Conservation (phyloP, 2,329 filamentous ascomycete species). For the Coleophoma crateriformis region DNA sequence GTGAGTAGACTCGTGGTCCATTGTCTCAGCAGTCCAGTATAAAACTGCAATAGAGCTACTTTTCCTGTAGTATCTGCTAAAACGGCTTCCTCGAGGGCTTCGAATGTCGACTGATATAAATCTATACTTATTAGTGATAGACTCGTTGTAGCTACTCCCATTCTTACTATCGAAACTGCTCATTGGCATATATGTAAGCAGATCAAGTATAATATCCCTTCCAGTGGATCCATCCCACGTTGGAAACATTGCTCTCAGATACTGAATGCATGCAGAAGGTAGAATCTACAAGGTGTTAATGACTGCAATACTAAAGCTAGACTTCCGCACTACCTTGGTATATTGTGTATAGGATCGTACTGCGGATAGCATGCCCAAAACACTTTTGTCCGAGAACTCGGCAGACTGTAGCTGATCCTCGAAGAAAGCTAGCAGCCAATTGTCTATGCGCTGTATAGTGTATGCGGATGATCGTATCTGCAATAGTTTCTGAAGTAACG, state of each 20-base stretch:
- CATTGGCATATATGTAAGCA: constrained; percentile 51
- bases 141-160: too few relatives aligned
- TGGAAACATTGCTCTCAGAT: constrained; percentile 45
- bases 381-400: constrained; percentile 39
- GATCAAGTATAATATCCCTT: constrained; percentile 47
- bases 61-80: constrained; percentile 42
- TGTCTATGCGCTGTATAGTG: constrained; percentile 45
- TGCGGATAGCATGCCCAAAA: constrained; percentile 49
- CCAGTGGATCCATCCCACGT: constrained; percentile 58
- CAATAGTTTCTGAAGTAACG: constrained; percentile 72
- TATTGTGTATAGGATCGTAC: constrained; percentile 49
- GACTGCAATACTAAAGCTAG: constrained; percentile 5
- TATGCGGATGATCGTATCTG: constrained; percentile 54
- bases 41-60: constrained; percentile 57
- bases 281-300: constrained; percentile 21
- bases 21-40: constrained; percentile 58
- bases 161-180: constrained; percentile 47
- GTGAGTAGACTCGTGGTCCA: constrained; percentile 46
- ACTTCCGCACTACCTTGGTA: constrained; percentile 42
- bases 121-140: too few relatives aligned
- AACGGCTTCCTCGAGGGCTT: constrained; percentile 41
- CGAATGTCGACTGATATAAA: too few relatives aligned
- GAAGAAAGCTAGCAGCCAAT: constrained; percentile 53
- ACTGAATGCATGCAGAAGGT: constrained; percentile 36
- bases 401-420: constrained; percentile 47